Evolutionary conservation across 148 eudicot genomes (phyloP).

Genomic region (Polygonum aviculare): DNA sequence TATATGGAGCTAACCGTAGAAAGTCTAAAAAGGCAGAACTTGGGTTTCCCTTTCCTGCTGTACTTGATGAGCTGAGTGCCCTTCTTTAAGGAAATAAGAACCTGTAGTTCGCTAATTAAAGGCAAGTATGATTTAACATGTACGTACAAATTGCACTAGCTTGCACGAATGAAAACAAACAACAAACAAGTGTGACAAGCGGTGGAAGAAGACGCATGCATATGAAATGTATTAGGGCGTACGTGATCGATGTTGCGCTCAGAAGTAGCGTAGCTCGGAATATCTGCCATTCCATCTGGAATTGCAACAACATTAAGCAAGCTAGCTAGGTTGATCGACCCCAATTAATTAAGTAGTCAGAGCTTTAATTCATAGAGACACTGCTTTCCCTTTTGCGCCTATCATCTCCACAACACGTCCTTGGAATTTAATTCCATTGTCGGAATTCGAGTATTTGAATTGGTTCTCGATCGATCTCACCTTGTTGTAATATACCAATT

Average conservation of each 20-base stretch:
- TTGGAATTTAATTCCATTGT: background rate
- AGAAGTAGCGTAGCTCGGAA: slow-evolving; percentile 40
- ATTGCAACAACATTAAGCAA: background rate
- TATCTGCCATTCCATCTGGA: slow-evolving; percentile 98
- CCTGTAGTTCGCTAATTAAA: background rate
- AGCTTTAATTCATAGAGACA: background rate
- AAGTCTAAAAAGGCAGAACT: slow-evolving; percentile 56
- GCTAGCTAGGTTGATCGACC: no score
- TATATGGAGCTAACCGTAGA: slow-evolving; percentile 26
- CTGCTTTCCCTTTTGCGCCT: background rate
- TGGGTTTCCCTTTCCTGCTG: slow-evolving; percentile 61
- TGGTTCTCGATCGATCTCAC: no score
- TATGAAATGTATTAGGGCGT: background rate
- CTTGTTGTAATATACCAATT: no score
- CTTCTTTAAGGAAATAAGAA: slow-evolving; percentile 9
- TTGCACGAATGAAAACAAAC: background rate
- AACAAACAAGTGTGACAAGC: background rate
- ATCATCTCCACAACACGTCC: background rate
- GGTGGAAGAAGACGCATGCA: background rate
- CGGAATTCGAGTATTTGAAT: background rate
- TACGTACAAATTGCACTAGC: no score
- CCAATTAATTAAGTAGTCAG: no score
- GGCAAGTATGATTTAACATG: no score
- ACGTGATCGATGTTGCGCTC: slow-evolving; percentile 81
- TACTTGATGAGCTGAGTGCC: slow-evolving; percentile 39